Evolutionary conservation across 2,329 filamentous ascomycete species (phyloP).

Genomic region (Arachnomyces sp.): DNA sequence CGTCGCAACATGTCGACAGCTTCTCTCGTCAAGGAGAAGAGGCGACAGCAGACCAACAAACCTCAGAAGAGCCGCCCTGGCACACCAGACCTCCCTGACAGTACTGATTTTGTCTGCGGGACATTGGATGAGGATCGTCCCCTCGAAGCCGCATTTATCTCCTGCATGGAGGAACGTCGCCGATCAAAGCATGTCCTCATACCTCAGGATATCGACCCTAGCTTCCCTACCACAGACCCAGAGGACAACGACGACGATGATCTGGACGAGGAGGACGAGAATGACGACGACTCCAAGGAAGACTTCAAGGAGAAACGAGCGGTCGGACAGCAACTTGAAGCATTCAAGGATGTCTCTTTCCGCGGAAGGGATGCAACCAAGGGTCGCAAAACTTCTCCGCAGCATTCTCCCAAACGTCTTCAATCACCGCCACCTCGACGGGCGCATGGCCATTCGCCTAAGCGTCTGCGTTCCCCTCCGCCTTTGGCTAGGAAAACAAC

Average conservation of each 20-base stretch:
- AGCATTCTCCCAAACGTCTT: slow-evolving; percentile 55
- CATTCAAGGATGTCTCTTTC: slow-evolving; percentile 51
- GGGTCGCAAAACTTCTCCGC: slow-evolving; percentile 47
- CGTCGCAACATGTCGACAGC: slow-evolving; percentile 22
- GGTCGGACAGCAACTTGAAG: slow-evolving; percentile 51
- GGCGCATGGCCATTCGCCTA: slow-evolving; percentile 64
- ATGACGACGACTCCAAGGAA: slow-evolving; percentile 42
- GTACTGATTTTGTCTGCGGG: slow-evolving; percentile 97
- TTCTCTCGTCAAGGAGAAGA: slow-evolving; percentile 19
- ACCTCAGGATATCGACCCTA: slow-evolving; percentile 96
- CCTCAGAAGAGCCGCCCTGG: slow-evolving; percentile 54
- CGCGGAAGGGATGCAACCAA: slow-evolving; percentile 34
- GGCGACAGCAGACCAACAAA: slow-evolving; percentile 32
- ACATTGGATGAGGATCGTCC: slow-evolving; percentile 93
- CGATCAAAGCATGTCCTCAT: slow-evolving; percentile 72
- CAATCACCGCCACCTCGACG: slow-evolving; percentile 48
- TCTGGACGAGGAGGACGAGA: slow-evolving; percentile 50
- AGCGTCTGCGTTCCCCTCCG: slow-evolving; percentile 62
- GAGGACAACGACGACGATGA: slow-evolving; percentile 75
- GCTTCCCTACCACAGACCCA: slow-evolving; percentile 88
- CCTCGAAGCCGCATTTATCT: slow-evolving; percentile 87
- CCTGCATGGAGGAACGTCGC: slow-evolving; percentile 72
- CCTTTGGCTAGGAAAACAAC: slow-evolving; percentile 49
- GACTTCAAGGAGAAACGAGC: slow-evolving; percentile 30
- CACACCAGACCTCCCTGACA: slow-evolving; percentile 84